phyloP scores from a whole-genome alignment of 73 alveolate species.

The Uronychia binucleata region DNA sequence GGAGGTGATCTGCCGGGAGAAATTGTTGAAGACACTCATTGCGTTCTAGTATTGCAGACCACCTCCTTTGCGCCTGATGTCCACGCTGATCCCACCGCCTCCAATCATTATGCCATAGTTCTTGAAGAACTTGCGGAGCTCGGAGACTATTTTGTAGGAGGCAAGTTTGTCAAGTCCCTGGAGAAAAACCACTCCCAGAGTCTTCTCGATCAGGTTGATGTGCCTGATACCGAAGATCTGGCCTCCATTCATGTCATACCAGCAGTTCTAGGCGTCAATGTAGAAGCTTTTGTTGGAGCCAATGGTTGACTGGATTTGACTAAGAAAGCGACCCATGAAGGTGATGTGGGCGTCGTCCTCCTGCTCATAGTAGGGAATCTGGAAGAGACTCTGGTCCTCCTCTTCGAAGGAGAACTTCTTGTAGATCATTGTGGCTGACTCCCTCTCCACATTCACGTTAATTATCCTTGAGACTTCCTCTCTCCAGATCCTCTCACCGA shows the following conservation, averaged over 20 bases:
- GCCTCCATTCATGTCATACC: slow-evolving; percentile 64
- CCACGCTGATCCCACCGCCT: slow-evolving; percentile 53
- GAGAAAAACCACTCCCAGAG: slow-evolving; percentile 48
- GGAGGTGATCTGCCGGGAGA: neutral
- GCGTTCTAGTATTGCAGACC: neutral
- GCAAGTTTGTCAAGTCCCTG: slow-evolving; percentile 52
- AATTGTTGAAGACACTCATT: neutral
- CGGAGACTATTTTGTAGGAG: slow-evolving; percentile 41
- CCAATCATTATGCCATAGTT: slow-evolving; percentile 49
- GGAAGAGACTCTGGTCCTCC: slow-evolving; percentile 31
- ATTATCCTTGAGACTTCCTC: slow-evolving; percentile 74
- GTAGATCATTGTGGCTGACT: slow-evolving; percentile 48
- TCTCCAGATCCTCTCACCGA: slow-evolving; percentile 92
- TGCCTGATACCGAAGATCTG: slow-evolving; percentile 58
- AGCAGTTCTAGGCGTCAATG: slow-evolving; percentile 30
- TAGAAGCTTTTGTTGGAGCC: slow-evolving; percentile 29
- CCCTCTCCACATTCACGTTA: slow-evolving; percentile 54
- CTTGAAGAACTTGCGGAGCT: slow-evolving; percentile 42
- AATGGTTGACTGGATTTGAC: slow-evolving; percentile 29
- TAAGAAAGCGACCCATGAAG: slow-evolving; percentile 65
- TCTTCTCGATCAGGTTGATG: slow-evolving; percentile 34
- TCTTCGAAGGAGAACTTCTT: slow-evolving; percentile 43
- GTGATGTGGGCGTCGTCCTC: slow-evolving; percentile 50
- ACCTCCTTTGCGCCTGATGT: slow-evolving; percentile 5
- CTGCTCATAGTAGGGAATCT: slow-evolving; percentile 48